These are phyloP conservation scores for Claviceps monticola DNA, from an alignment of 2,329 filamentous ascomycete species.

Conservation along the genomic window DNA sequence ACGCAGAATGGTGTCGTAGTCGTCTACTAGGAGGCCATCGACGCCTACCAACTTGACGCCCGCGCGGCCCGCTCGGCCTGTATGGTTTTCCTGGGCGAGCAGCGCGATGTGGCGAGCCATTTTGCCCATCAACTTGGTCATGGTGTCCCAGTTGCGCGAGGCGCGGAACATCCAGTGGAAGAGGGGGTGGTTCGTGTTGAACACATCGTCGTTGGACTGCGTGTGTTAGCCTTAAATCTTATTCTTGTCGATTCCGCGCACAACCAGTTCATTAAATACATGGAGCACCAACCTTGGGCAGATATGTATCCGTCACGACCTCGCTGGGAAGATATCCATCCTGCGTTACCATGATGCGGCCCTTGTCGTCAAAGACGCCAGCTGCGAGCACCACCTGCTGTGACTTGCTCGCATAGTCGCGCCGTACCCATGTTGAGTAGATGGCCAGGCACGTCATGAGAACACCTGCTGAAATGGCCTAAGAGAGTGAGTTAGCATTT, in stretches of 20 bases:
- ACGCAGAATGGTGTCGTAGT: constrained; percentile 66
- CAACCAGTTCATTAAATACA: not conserved
- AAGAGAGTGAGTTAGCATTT: not conserved
- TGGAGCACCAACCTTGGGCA: constrained; percentile 39
- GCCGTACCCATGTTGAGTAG: constrained; percentile 25
- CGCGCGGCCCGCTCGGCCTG: constrained; percentile 13
- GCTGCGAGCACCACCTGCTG: constrained; percentile 46
- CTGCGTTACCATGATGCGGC: constrained; percentile 53
- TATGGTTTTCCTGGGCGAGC: constrained; percentile 29
- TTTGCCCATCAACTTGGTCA: constrained; percentile 52
- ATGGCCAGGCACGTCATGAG: constrained; percentile 42
- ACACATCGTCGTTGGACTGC: constrained; percentile 40
- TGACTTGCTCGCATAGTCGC: constrained; percentile 41
- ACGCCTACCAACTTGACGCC: constrained; percentile 35
- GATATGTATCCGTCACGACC: constrained; percentile 67
- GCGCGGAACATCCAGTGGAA: constrained; percentile 83
- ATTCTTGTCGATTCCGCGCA: not conserved
- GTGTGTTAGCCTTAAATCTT: not conserved
- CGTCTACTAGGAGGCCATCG: constrained; percentile 43
- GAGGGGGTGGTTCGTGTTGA: constrained; percentile 61
- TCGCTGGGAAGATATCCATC: constrained; percentile 56
- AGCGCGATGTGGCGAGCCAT: constrained; percentile 59
- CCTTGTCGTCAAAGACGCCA: constrained; percentile 53
- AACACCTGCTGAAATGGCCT: constrained; percentile 49
- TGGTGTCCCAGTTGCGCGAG: constrained; percentile 60